Evolutionary conservation across 768 basidiomycete genomes (phyloP).

Genomic region (Leccinum uliginosum): DNA sequence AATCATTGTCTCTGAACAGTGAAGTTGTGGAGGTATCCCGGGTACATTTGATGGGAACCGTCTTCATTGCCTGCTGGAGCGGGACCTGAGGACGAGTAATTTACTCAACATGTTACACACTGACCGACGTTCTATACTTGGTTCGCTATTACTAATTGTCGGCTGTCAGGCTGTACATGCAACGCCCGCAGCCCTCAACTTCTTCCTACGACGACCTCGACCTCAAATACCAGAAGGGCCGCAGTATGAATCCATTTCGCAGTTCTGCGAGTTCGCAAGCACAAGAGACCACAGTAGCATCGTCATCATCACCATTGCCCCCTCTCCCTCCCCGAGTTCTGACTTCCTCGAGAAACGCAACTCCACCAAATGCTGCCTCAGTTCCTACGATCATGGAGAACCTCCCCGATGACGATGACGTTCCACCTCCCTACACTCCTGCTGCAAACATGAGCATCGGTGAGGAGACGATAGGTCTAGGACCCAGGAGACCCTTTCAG

Average conservation of each 20-base stretch:
- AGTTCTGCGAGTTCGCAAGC: background rate
- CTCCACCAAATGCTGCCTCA: background rate
- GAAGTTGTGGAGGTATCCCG: too few species aligned
- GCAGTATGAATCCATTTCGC: conserved; percentile 20
- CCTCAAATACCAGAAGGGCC: conserved; percentile 15
- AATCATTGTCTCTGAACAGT: too few species aligned
- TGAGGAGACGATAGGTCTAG: conserved; percentile 59
- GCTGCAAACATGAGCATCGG: conserved; percentile 55
- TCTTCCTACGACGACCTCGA: background rate
- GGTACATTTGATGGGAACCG: too few species aligned
- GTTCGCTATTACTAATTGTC: too few species aligned
- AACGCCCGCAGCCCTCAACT: background rate
- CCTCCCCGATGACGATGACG: conserved; percentile 42
- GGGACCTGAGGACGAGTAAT: too few species aligned
- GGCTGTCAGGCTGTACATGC: too few species aligned
- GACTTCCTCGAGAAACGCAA: background rate
- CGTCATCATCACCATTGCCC: background rate
- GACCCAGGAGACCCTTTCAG: conserved; percentile 63
- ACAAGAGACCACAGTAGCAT: background rate
- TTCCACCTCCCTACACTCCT: conserved; percentile 69
- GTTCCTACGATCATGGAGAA: background rate
- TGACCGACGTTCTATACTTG: too few species aligned
- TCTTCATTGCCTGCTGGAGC: too few species aligned
- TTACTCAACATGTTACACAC: too few species aligned
- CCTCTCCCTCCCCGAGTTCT: conserved; percentile 4